Evolutionary conservation across 495 filamentous ascomycete genomes (phyloP), one percentile per base, ranked within the genome.

Genomic region (Neurospora intermedia): DNA sequence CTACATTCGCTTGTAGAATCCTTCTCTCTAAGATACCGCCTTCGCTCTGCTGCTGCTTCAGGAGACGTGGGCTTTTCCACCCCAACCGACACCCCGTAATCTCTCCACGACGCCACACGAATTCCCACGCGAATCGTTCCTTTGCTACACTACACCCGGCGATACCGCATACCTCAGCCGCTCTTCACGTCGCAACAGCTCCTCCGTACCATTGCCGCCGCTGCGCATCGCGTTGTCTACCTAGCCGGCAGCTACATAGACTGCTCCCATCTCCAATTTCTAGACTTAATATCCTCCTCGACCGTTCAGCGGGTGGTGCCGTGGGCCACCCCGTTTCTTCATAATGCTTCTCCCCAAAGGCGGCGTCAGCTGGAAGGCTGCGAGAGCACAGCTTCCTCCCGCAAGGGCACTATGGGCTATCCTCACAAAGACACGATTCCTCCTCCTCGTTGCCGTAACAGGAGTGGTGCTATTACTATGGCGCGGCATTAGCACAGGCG

Each of bases 301-400:
- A 71, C 41, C n/a, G 72, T 69, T 42, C 71, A 70, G 75, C 54
- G 54, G 78, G 79, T 79, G 81, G 82, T 81, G 77, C 76, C 69
- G 70, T 80, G 81, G 77, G 81, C 76, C 80, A 75, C 78, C 77
- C 71, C 43, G 77, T 79, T 74, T 77, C 74, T 72, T 76, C 77
- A 72, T 72, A 69, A 86, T 86, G 85, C 82, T 97, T 81, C 87
- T 96, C 75, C 92, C 92, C 70, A 97, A 96, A 82, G 92, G 92
- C 82, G 93, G 92, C 82, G 88, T 96, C 79, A 96, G 87, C 81
- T 98, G 95, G 93, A 97, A 97, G 85, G 92, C 93, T 76, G 89
- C 96, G 71, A 91, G 87, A 83, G 87, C 92, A 76, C 87, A 90
- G 73, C 84, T 98, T 76, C 95, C 94, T 4, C 93, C 94, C 73